A percentile compares a stretch with the other conserved stretches of the same genome.
These are phyloP conservation scores for Teunomyces aglyptinius DNA, from an alignment of 805 yeast genomes.

Conservation along the genomic window DNA sequence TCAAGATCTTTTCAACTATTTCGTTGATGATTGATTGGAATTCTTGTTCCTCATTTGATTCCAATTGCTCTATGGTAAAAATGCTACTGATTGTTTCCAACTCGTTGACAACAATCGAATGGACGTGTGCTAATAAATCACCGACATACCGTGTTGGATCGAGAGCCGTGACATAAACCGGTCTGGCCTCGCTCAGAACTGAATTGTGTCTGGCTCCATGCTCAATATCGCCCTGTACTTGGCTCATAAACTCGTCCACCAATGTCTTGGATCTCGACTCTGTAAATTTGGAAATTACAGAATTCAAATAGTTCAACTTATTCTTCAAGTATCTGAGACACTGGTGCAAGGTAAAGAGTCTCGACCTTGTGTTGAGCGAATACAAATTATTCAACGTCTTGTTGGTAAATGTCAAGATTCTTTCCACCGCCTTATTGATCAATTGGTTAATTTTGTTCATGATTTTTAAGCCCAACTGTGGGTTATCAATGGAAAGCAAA, in stretches of 20 bases:
- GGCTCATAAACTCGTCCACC: conserved; percentile 64
- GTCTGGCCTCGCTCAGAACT: conserved; percentile 24
- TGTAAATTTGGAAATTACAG: conserved; percentile 60
- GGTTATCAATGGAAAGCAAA: conserved; percentile 67
- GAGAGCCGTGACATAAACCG: conserved; percentile 64
- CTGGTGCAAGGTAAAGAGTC: conserved; percentile 27
- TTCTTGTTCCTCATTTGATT: conserved; percentile 23
- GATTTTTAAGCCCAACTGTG: conserved; percentile 61
- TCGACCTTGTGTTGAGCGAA: conserved; percentile 23
- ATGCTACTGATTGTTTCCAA: conserved; percentile 68
- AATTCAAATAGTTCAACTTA: conserved; percentile 52
- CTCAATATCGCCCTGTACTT: conserved; percentile 32
- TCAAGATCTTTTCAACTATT: conserved; percentile 50
- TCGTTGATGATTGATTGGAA: conserved; percentile 29
- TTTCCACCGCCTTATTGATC: conserved; percentile 40
- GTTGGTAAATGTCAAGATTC: conserved; percentile 29
- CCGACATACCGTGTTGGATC: conserved; percentile 84
- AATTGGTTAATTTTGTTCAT: conserved; percentile 55
- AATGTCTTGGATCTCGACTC: conserved; percentile 66
- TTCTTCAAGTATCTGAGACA: conserved; percentile 29
- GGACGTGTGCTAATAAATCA: conserved; percentile 84
- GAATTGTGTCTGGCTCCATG: conserved; percentile 5
- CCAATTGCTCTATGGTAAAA: conserved; percentile 34
- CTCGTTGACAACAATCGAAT: conserved; percentile 83
- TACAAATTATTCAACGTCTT: conserved; percentile 32